Evolutionary conservation across 306 rosid genomes (phyloP), one percentile per base, ranked within the genome.

Genomic region (Vigna radiata): DNA sequence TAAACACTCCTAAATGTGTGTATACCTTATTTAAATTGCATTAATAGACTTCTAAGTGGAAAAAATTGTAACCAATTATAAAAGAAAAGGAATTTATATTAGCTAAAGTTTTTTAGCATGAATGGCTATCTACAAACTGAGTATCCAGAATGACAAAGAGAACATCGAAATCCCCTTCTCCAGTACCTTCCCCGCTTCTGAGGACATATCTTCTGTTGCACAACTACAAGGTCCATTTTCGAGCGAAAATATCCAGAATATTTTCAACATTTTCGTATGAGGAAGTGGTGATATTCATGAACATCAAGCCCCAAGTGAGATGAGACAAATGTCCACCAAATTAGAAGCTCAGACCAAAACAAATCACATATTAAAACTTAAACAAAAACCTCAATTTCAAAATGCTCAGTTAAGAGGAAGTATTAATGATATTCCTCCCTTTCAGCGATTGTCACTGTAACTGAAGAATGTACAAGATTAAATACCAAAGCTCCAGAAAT

Each of bases 391-490:
- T 70, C 41, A 75, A 62, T 41, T 52, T 55, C 43, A 8, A 50
- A 73, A 75, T 37, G 55, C 65, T 29, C 66, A 68, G 79, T 43
- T 67, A 31, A 59, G 86, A 60, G 62, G 83, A 18, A 46, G 64
- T 41, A 54, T 48, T 19, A 67, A 72, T 53, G 59, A 75, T 73
- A 78, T 71, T 73, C 74, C 65, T 88, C 74, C 84, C 61, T 55
- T 33, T 64, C 62, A 36, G 19, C 80, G 77, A 73, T 46, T 79
- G 73, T 66, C 54, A 47, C 63, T 19, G 60, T 52, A 84, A 79
- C 71, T 50, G 69, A 77, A 54, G 82, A 85, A 86, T 88, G 79
- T 90, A 90, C 90, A 88, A 33, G 72, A 56, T 64, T 72, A 81
- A 33, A 25, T 18, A 46, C 0, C 18, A 39, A 54, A 27, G 62